Evolutionary conservation across 2,329 filamentous ascomycete genomes (phyloP).

Genomic region (Calycina marina): DNA sequence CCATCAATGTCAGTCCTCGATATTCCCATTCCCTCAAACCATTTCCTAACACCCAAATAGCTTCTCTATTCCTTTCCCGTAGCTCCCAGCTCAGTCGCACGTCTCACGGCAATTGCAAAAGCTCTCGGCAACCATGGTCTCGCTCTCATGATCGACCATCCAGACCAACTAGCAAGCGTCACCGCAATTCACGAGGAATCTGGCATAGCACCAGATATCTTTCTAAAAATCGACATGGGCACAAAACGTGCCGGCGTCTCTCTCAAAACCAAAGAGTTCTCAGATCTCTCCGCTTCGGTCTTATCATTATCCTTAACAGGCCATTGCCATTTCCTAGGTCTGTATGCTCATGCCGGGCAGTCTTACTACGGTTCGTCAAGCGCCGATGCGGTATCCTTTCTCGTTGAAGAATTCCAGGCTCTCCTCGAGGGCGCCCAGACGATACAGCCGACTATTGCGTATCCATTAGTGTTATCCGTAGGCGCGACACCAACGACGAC

Average conservation of each 20-base stretch:
- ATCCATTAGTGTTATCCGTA: slow-evolving; percentile 43
- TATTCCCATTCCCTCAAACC: background rate
- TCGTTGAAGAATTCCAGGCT: slow-evolving; percentile 44
- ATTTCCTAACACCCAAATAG: slow-evolving; percentile 7
- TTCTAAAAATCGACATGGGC: slow-evolving; percentile 64
- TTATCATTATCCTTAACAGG: slow-evolving; percentile 18
- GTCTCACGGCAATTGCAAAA: slow-evolving; percentile 41
- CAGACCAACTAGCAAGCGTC: slow-evolving; percentile 40
- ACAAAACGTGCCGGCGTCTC: slow-evolving; percentile 55
- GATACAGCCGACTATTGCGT: slow-evolving; percentile 14
- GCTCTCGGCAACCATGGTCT: slow-evolving; percentile 41
- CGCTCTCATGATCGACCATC: slow-evolving; percentile 56
- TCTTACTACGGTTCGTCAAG: slow-evolving; percentile 46
- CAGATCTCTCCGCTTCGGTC: slow-evolving; percentile 30
- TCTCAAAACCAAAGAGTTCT: slow-evolving; percentile 32
- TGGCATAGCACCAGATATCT: slow-evolving; percentile 38
- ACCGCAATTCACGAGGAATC: slow-evolving; percentile 27
- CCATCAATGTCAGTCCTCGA: slow-evolving; percentile 37
- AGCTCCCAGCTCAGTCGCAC: slow-evolving; percentile 41
- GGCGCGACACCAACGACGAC: slow-evolving; percentile 66
- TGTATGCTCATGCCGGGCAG: slow-evolving; percentile 63
- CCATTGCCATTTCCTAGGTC: slow-evolving; percentile 33
- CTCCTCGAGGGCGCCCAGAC: slow-evolving; percentile 31
- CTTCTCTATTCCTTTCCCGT: slow-evolving; percentile 52
- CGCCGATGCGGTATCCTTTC: slow-evolving; percentile 40